Conservation (phyloP, 108 stramenopile genomes). For the Nitzschia sp. region DNA sequence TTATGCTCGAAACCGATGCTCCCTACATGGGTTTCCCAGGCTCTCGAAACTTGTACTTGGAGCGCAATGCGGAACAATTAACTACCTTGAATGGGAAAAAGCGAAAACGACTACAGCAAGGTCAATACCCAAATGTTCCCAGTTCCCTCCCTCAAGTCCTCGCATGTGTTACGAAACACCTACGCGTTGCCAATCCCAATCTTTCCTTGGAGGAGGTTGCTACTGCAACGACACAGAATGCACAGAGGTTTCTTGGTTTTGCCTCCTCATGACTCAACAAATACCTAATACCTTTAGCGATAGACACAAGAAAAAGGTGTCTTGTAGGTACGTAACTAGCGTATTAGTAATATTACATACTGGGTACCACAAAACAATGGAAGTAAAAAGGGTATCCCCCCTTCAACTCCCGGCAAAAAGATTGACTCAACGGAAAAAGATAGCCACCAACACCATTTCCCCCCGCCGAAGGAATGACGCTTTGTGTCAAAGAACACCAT, state of each 20-base stretch:
- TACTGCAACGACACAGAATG: conserved; percentile 46
- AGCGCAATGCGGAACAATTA: conserved; percentile 45
- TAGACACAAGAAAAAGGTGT: no score
- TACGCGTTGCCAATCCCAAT: conserved; percentile 18
- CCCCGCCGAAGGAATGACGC: no score
- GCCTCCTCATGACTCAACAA: no score
- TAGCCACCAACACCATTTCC: no score
- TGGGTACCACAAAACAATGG: no score
- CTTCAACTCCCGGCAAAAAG: no score
- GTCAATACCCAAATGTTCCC: conserved; percentile 77
- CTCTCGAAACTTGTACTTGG: conserved; percentile 55
- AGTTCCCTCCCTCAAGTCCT: conserved; percentile 57
- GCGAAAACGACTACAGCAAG: conserved; percentile 60
- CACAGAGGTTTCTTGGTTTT: conserved; percentile 56
- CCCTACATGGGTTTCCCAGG: conserved; percentile 84
- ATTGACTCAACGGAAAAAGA: no score
- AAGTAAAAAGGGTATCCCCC: no score
- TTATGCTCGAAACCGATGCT: conserved; percentile 88
- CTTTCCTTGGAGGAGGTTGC: conserved; percentile 48
- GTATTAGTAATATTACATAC: no score
- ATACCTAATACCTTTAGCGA: no score
- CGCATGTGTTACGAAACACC: conserved; percentile 43
- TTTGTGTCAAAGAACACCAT: no score
- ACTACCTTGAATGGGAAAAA: conserved; percentile 55
- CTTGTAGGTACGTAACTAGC: no score